phyloP scores from a whole-genome alignment of 768 basidiomycete species.

The Rossbeevera mucosa region DNA sequence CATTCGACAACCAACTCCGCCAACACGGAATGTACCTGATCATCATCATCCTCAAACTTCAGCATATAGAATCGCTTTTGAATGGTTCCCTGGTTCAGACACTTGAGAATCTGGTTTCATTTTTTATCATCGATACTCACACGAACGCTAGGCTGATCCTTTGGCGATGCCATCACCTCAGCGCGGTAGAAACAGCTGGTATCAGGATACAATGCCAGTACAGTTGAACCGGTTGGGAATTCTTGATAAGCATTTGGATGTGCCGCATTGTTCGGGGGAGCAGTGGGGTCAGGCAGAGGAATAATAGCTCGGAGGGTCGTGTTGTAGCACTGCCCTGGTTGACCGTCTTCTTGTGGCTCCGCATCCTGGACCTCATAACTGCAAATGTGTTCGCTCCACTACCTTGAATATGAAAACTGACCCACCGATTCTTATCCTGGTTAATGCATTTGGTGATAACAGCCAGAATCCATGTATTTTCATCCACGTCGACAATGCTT shows the following conservation, averaged over 20 bases:
- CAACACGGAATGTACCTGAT: conserved; percentile 72
- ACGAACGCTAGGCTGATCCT: conserved; percentile 35
- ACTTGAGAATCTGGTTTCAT: conserved; percentile 7
- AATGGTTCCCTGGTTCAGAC: conserved; percentile 25
- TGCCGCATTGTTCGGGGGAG: conserved; percentile 50
- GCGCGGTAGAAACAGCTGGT: conserved; percentile 90
- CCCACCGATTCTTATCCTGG: conserved; percentile 65
- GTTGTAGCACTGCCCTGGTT: conserved; percentile 65
- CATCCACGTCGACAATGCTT: conserved; percentile 48
- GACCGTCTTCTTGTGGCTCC: conserved; percentile 77
- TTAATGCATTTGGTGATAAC: conserved; percentile 66
- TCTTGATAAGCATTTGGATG: conserved; percentile 69
- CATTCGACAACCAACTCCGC: conserved; percentile 82
- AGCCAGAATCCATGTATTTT: conserved; percentile 72
- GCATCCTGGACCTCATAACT: conserved; percentile 87
- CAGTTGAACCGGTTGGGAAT: conserved; percentile 65
- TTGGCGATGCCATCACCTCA: conserved; percentile 70
- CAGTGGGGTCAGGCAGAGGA: conserved; percentile 72
- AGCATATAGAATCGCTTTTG: conserved; percentile 65
- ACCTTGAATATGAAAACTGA: neutral
- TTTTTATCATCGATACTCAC: conserved; percentile 28
- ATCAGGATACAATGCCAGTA: conserved; percentile 87
- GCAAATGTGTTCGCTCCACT: neutral
- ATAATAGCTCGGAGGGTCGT: conserved; percentile 70
- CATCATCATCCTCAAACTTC: conserved; percentile 86